Evolutionary conservation across 108 stramenopile species (phyloP).

Genomic region (Cyclotella kingstonii): DNA sequence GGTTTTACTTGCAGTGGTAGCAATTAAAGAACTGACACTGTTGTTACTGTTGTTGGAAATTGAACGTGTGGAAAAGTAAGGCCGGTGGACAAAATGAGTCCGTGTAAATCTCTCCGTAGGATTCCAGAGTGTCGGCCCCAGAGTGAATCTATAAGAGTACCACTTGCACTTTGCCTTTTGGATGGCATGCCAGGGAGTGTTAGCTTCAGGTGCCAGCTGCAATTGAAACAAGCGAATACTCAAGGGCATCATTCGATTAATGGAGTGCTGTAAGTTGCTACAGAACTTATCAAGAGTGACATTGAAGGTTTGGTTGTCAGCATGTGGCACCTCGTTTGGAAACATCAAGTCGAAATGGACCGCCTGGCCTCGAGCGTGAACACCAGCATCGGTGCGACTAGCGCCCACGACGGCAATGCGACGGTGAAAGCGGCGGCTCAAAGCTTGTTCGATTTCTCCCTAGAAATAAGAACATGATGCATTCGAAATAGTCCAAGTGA

Average conservation of each 20-base stretch:
- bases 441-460: constrained; percentile 66
- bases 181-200: constrained; percentile 67
- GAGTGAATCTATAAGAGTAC: constrained; percentile 72
- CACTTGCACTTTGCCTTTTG: constrained; percentile 55
- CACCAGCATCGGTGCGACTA: constrained; percentile 80
- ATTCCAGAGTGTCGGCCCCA: constrained; percentile 52
- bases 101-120: constrained; percentile 67
- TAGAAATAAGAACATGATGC: constrained; percentile 14
- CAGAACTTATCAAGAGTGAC: constrained; percentile 21
- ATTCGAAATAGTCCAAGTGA: not conserved
- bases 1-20: not conserved
- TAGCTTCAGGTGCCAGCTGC: constrained; percentile 29
- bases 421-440: constrained; percentile 55
- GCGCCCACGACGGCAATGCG: constrained; percentile 70
- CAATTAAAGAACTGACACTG: not conserved
- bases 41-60: not conserved
- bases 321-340: constrained; percentile 18
- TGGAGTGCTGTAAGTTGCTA: constrained; percentile 38
- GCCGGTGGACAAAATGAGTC: constrained; percentile 51
- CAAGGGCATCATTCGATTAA: constrained; percentile 66
- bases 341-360: constrained; percentile 83
- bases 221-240: constrained; percentile 67
- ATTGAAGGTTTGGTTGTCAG: not conserved
- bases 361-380: constrained; percentile 84
- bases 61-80: constrained; percentile 13